phyloP scores from a whole-genome alignment of 495 filamentous ascomycete genomes.

The Jackrogersella multiformis region DNA sequence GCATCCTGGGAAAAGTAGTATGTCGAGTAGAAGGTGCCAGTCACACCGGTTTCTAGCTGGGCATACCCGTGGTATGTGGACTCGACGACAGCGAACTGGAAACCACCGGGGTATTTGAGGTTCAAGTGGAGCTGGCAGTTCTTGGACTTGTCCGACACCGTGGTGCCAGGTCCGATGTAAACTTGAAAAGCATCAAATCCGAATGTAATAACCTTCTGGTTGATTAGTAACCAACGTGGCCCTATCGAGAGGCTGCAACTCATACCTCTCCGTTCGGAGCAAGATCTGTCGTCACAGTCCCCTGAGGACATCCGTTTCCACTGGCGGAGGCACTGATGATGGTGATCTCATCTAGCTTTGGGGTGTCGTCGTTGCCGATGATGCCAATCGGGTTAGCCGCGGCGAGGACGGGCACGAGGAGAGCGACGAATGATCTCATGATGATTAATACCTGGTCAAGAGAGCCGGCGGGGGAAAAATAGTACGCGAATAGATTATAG shows the following conservation, averaged over 20 bases:
- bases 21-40: slow-evolving; percentile 63
- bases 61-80: slow-evolving; percentile 68
- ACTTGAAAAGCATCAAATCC: slow-evolving; percentile 67
- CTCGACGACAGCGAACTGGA: slow-evolving; percentile 65
- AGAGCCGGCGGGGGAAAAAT: slow-evolving; percentile 11
- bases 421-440: slow-evolving; percentile 58
- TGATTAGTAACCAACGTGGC: slow-evolving; percentile 9
- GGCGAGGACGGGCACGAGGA: slow-evolving; percentile 58
- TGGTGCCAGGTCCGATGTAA: slow-evolving; percentile 61
- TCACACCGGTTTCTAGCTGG: slow-evolving; percentile 61
- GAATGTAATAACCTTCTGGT: slow-evolving; percentile 62
- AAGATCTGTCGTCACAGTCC: slow-evolving; percentile 58
- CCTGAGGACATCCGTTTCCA: slow-evolving; percentile 66
- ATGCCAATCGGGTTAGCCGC: slow-evolving; percentile 53
- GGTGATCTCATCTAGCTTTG: slow-evolving; percentile 55
- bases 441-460: slow-evolving; percentile 41
- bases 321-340: slow-evolving; percentile 67
- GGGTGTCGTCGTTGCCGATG: slow-evolving; percentile 49
- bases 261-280: slow-evolving; percentile 61
- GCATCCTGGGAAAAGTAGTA: slow-evolving; percentile 67
- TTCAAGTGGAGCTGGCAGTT: slow-evolving; percentile 69
- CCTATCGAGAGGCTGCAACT: background rate
- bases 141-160: slow-evolving; percentile 57
- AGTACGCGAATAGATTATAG: slow-evolving; percentile 15
- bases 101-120: slow-evolving; percentile 67